Evolutionary conservation across 306 rosid genomes (phyloP).

Genomic region (Neltuma alba): DNA sequence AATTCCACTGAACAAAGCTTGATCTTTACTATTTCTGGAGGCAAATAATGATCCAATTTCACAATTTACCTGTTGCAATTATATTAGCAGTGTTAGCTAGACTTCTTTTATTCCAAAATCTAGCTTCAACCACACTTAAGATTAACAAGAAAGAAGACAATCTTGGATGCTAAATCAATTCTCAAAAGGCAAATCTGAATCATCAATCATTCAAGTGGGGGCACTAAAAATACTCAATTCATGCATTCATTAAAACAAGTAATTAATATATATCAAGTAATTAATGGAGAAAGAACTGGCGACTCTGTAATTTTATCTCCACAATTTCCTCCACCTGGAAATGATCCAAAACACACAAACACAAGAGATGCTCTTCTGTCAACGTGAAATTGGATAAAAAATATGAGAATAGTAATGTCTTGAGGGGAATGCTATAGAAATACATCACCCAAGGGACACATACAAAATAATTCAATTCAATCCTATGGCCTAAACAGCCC

Average conservation of each 20-base stretch:
- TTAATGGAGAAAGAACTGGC: neutral
- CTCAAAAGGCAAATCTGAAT: slow-evolving; percentile 13
- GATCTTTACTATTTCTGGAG: slow-evolving; percentile 32
- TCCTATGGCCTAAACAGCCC: neutral
- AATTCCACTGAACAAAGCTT: slow-evolving; percentile 33
- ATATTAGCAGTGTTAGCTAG: neutral
- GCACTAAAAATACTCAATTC: neutral
- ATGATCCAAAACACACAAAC: neutral
- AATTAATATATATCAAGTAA: neutral
- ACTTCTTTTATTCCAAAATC: neutral
- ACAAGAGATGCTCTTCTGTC: neutral
- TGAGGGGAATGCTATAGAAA: neutral
- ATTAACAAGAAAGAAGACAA: slow-evolving; percentile 24
- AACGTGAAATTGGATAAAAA: neutral
- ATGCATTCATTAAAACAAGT: neutral
- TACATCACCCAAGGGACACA: neutral
- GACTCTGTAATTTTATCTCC: neutral
- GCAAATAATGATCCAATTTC: slow-evolving; percentile 39
- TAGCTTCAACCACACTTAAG: slow-evolving; percentile 1
- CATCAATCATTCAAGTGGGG: neutral
- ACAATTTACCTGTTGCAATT: slow-evolving; percentile 47
- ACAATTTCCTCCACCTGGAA: neutral
- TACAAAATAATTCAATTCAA: neutral
- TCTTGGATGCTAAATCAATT: slow-evolving; percentile 6
- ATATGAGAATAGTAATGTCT: neutral